A percentile compares a stretch with the other conserved stretches of the same genome.
Conservation (phyloP, 768 basidiomycete species). For the Calocybe cyanea region DNA sequence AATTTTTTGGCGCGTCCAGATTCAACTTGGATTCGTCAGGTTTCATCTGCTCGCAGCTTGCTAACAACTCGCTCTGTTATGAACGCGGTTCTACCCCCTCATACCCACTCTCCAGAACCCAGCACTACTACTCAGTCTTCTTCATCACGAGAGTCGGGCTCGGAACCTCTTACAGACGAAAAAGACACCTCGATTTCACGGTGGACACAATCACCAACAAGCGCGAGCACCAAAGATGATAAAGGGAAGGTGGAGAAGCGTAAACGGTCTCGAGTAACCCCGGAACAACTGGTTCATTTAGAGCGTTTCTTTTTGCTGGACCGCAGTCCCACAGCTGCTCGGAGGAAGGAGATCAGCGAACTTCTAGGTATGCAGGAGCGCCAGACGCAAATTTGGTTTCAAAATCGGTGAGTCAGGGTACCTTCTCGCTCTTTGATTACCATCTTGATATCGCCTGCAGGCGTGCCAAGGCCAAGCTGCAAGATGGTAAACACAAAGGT, state of each 20-base stretch:
- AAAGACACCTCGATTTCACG: conserved; percentile 31
- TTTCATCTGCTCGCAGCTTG: conserved; percentile 4
- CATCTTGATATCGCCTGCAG: conserved; percentile 31
- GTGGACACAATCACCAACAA: conserved; percentile 28
- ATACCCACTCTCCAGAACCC: background rate
- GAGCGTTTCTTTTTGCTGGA: conserved; percentile 68
- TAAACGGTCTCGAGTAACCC: conserved; percentile 76
- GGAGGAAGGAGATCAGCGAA: conserved; percentile 70
- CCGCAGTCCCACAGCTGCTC: conserved; percentile 66
- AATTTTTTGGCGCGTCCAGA: no score
- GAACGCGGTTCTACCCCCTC: background rate
- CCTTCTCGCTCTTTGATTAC: background rate
- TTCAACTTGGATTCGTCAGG: conserved; percentile 19
- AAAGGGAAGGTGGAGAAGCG: conserved; percentile 66
- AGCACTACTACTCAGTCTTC: conserved; percentile 1
- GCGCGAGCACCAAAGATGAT: conserved; percentile 24
- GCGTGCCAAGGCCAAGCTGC: conserved; percentile 78
- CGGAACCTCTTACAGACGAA: conserved; percentile 24
- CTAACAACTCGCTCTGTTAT: conserved; percentile 1
- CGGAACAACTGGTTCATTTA: conserved; percentile 73
- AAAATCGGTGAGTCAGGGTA: conserved; percentile 57
- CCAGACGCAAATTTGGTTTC: conserved; percentile 89
- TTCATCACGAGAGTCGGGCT: conserved; percentile 12
- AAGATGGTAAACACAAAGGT: conserved; percentile 51
- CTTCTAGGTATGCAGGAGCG: conserved; percentile 80